Evolutionary conservation across 257 asterid genomes (phyloP), one percentile per base, ranked within the genome.

Genomic region (Solanum verrucosum): DNA sequence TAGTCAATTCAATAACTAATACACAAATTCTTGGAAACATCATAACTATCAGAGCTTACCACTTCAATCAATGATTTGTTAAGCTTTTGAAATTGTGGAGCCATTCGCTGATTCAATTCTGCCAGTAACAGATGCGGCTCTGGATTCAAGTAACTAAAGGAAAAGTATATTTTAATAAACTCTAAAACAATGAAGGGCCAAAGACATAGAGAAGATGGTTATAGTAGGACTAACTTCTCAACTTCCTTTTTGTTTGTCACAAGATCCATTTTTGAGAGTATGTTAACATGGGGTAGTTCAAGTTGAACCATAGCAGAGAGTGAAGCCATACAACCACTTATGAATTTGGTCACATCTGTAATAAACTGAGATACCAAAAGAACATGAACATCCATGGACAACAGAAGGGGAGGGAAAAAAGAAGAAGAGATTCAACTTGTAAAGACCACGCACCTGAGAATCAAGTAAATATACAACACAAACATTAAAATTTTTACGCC

Each of bases 191-290:
- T 14, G 21, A 46, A 81, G 67, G 60, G 9, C 11, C 68, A 46
- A 46, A 27, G 37, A 78, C 65, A 78, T 25, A 46, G 31, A 46
- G 49, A 88, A 72, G 38, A 49, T 21, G 33, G 68, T 40, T 86
- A 78, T 37, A 86, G 86, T 46, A 88, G 86, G 89, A 95, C 99
- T 92, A 77, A 97, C 99, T 92, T 89, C 88, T 97, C 98, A 87
- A 97, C 89, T 83, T 94, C 97, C 94, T 90, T 94, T 96, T 96
- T 97, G 95, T 96, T 96, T 73, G 92, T 92, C 90, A 97, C 98
- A 86, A 96, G 99, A 93, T 97, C 99, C 99, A 97, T 97, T 90
- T 97, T 97, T 92, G 99, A 97, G 87, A 97, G 98, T 85, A 97
- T 92, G 88, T 96, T 97, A 85, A 97, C 95, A 92, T 96, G 99